Evolutionary conservation across 192 early-diverging fungal genomes (phyloP).

Genomic region (Dissophora globulifera): DNA sequence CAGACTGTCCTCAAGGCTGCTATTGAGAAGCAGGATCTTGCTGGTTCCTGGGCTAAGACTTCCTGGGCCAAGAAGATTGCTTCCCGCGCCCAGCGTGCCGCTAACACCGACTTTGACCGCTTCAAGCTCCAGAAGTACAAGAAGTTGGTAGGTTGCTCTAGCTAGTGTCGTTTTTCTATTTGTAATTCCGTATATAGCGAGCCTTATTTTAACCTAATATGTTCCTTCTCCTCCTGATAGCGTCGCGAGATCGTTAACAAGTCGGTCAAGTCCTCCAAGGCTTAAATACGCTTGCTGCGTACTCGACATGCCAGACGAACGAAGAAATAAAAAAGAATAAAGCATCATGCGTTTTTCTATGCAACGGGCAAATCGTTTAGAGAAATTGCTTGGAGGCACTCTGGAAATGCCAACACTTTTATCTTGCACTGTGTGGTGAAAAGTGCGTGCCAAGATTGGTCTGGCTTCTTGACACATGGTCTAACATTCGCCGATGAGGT

Average conservation of each 20-base stretch:
- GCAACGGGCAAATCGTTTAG: neutral
- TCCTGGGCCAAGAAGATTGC: constrained; percentile 97
- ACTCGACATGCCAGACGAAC: neutral
- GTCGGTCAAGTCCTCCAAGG: constrained; percentile 44
- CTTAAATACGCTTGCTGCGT: constrained; percentile 29
- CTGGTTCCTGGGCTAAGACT: constrained; percentile 86
- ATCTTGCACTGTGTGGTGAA: no score
- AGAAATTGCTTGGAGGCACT: no score
- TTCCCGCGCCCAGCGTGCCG: constrained; percentile 78
- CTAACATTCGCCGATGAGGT: no score
- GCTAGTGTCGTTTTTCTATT: neutral
- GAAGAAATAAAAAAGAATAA: constrained; percentile 16
- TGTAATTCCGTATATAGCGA: no score
- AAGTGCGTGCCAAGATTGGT: no score
- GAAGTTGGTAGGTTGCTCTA: constrained; percentile 77
- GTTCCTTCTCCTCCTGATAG: no score
- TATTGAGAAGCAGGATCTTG: constrained; percentile 87
- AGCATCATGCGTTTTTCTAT: constrained; percentile 20
- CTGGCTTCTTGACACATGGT: no score
- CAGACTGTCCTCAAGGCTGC: constrained; percentile 79
- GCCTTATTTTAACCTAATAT: no score
- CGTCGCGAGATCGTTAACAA: constrained; percentile 53
- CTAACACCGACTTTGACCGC: constrained; percentile 94
- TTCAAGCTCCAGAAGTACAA: constrained; percentile 97
- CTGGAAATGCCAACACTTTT: no score